phyloP scores from a whole-genome alignment of 2,329 filamentous ascomycete species.

The Setomelanomma holmii region DNA sequence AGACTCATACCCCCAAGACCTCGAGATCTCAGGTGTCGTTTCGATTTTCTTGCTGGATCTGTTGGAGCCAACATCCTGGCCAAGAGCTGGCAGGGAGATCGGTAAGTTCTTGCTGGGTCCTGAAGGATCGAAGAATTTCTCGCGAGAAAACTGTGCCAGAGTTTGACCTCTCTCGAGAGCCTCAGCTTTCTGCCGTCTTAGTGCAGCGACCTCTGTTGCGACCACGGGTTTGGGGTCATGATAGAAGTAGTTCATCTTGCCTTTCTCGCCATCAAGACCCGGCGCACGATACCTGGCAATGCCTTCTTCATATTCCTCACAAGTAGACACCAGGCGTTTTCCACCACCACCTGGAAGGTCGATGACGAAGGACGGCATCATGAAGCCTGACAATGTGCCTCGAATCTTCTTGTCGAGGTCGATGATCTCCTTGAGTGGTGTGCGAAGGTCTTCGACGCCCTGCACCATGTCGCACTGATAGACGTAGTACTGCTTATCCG shows the following conservation, averaged over 20 bases:
- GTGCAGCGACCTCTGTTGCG: slow-evolving; percentile 11
- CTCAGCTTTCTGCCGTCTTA: slow-evolving; percentile 12
- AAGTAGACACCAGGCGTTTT: slow-evolving; percentile 65
- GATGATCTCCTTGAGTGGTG: slow-evolving; percentile 65
- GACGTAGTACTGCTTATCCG: slow-evolving; percentile 65
- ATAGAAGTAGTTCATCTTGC: slow-evolving; percentile 60
- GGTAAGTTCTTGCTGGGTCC: not conserved
- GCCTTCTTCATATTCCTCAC: slow-evolving; percentile 61
- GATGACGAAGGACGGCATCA: slow-evolving; percentile 68
- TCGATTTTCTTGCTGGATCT: not conserved
- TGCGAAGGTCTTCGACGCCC: slow-evolving; percentile 68
- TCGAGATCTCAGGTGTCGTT: no score
- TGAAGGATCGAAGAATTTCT: not conserved
- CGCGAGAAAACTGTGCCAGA: slow-evolving; percentile 2
- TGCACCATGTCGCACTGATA: slow-evolving; percentile 71
- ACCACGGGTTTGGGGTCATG: slow-evolving; percentile 57
- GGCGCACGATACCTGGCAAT: slow-evolving; percentile 65
- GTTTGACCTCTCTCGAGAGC: slow-evolving; percentile 13
- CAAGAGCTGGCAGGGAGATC: not conserved
- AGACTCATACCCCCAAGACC: no score
- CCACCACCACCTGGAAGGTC: slow-evolving; percentile 70
- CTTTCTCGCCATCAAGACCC: slow-evolving; percentile 55
- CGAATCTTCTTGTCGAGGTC: slow-evolving; percentile 65
- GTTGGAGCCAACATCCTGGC: not conserved
- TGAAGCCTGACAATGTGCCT: slow-evolving; percentile 68